Conservation (phyloP, 2,329 filamentous ascomycete species). For the Hypoxylon sp. region DNA sequence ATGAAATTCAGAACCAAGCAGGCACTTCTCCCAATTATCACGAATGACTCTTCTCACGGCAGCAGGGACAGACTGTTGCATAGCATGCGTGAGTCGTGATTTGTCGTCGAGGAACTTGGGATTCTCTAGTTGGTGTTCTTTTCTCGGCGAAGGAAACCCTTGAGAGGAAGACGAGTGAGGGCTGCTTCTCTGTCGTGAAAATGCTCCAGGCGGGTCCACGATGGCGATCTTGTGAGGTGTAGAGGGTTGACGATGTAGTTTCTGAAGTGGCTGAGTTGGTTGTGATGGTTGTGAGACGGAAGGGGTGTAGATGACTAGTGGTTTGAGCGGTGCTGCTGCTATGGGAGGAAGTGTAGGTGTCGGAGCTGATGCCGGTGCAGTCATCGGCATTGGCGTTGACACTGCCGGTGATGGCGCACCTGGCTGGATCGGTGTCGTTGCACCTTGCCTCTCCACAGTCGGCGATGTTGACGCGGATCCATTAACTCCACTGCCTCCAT, state of each 20-base stretch:
- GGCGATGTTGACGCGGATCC: conserved; percentile 11
- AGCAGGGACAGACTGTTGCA: conserved; percentile 59
- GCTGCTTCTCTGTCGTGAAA: conserved; percentile 17
- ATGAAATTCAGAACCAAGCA: conserved; percentile 66
- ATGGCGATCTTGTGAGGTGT: conserved; percentile 39
- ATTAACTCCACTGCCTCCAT: conserved; percentile 16
- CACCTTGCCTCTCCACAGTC: conserved; percentile 6
- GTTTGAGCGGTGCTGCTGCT: conserved; percentile 22
- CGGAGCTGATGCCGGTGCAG: conserved; percentile 7
- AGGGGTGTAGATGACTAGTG: conserved; percentile 20
- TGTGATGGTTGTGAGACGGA: conserved; percentile 12
- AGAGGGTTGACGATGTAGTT: conserved; percentile 17
- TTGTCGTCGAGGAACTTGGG: conserved; percentile 58
- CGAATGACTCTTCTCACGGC: conserved; percentile 64
- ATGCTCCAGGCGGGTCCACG: conserved; percentile 40
- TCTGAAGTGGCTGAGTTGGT: conserved; percentile 13
- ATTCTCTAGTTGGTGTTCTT: conserved; percentile 49
- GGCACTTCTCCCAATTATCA: conserved; percentile 64
- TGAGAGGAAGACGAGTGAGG: conserved; percentile 12
- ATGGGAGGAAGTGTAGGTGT: conserved; percentile 15
- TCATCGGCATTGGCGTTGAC: conserved; percentile 6
- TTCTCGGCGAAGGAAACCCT: conserved; percentile 55
- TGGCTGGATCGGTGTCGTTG: conserved; percentile 19
- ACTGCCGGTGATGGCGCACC: conserved; percentile 1
- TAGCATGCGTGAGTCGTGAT: conserved; percentile 55